These are phyloP conservation scores for Neonectria magnoliae DNA, from an alignment of 2,329 filamentous ascomycete genomes.

Conservation along the genomic window DNA sequence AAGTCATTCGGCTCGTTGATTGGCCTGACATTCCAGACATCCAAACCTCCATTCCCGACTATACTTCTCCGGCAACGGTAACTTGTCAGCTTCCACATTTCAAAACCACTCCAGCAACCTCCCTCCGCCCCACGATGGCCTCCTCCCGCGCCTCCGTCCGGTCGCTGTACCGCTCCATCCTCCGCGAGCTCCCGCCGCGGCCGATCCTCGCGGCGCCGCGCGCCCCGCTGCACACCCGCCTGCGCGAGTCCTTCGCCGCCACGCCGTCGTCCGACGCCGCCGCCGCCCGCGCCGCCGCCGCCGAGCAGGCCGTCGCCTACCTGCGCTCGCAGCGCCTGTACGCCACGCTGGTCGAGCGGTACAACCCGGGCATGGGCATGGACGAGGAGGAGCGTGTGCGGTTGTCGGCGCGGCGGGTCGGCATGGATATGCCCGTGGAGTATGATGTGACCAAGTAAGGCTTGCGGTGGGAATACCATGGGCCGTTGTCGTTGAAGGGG, in stretches of 20 bases:
- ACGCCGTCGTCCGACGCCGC: constrained; percentile 65
- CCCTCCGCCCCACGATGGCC: constrained; percentile 35
- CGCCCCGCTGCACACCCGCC: constrained; percentile 58
- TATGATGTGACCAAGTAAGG: constrained; percentile 42
- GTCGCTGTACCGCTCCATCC: constrained; percentile 85
- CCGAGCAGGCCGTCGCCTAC: constrained; percentile 84
- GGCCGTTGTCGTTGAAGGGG: not conserved
- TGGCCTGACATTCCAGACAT: constrained; percentile 10
- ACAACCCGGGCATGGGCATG: constrained; percentile 93
- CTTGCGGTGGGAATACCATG: not conserved
- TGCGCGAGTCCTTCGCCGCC: constrained; percentile 44
- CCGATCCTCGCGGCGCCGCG: constrained; percentile 64
- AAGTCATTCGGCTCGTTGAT: constrained; percentile 7
- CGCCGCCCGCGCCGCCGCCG: constrained; percentile 50
- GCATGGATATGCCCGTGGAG: constrained; percentile 85
- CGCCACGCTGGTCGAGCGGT: constrained; percentile 82
- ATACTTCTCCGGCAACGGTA: no score
- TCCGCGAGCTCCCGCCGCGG: constrained; percentile 87
- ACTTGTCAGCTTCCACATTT: not conserved
- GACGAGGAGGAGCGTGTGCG: constrained; percentile 84
- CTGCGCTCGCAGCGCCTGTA: constrained; percentile 88
- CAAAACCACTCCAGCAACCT: not conserved
- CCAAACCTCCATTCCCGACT: not conserved
- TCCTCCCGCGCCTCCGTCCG: constrained; percentile 65
- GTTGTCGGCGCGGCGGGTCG: constrained; percentile 85